These are phyloP conservation scores for Aureobasidium mangrovei DNA, from an alignment of 2,329 filamentous ascomycete species.

Conservation along the genomic window DNA sequence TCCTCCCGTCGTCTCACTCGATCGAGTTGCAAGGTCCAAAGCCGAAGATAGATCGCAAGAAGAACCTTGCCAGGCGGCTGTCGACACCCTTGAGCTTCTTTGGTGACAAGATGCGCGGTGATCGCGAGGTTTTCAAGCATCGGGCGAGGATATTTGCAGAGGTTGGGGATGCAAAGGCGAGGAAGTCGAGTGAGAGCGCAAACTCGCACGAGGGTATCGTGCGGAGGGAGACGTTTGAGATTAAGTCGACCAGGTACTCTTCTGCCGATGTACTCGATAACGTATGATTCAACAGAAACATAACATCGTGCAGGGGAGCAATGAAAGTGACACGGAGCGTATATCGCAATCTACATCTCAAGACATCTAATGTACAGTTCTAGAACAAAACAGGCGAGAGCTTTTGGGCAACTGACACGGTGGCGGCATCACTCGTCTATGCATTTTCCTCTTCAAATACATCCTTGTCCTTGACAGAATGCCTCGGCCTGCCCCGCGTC, in stretches of 20 bases:
- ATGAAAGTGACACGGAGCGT: too few species aligned
- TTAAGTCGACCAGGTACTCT: background rate
- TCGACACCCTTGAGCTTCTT: conserved; percentile 2
- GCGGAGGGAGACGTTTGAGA: conserved; percentile 4
- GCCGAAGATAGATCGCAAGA: background rate
- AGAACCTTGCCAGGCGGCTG: background rate
- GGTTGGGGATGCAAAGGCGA: background rate
- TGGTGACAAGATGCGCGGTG: background rate
- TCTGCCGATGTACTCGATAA: background rate
- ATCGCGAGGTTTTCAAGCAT: background rate
- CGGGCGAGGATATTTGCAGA: conserved; percentile 2
- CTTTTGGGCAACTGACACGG: too few species aligned
- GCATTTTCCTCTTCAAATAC: too few species aligned
- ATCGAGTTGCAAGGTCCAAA: background rate
- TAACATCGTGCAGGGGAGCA: too few species aligned
- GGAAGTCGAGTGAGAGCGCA: background rate
- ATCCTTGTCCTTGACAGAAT: too few species aligned
- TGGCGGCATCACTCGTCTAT: too few species aligned
- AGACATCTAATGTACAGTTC: too few species aligned
- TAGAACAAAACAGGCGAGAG: too few species aligned
- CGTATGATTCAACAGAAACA: background rate
- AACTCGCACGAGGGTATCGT: conserved; percentile 2
- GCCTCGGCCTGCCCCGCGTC: too few species aligned
- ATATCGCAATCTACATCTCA: too few species aligned
- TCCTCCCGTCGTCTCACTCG: background rate